These are phyloP conservation scores for Scytalidium sp. DNA, from an alignment of 2,329 filamentous ascomycete species.

Conservation along the genomic window DNA sequence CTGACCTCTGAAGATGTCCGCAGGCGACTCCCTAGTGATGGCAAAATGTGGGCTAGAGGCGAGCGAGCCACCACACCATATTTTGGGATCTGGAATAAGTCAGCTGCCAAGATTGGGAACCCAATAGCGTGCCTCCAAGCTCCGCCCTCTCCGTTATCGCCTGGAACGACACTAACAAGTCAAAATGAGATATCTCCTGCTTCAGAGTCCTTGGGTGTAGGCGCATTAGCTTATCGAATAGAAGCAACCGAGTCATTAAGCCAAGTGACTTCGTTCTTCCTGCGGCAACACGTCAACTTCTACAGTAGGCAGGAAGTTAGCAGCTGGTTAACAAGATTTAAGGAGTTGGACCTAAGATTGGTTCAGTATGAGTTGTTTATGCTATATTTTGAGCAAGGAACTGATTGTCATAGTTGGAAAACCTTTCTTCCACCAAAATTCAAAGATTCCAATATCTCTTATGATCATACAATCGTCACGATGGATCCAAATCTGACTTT, in stretches of 20 bases:
- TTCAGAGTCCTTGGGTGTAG: constrained; percentile 35
- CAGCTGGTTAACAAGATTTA: constrained; percentile 43
- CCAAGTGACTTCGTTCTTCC: constrained; percentile 41
- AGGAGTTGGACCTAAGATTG: constrained; percentile 43
- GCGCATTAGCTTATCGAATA: constrained; percentile 44
- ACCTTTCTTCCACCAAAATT: constrained; percentile 41
- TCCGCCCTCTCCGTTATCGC: too few species aligned
- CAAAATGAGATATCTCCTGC: too few species aligned
- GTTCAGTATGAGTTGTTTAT: too few species aligned
- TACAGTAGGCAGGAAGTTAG: constrained; percentile 35
- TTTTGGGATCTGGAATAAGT: not conserved
- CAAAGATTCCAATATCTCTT: constrained; percentile 28
- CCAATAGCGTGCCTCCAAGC: not conserved
- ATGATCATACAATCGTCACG: constrained; percentile 8
- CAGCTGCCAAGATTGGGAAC: not conserved
- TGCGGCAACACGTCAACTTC: constrained; percentile 40
- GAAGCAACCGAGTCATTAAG: constrained; percentile 45
- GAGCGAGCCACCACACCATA: not conserved
- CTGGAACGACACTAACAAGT: too few species aligned
- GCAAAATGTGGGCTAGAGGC: not conserved
- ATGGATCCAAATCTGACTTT: constrained; percentile 49
- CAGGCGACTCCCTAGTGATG: not conserved
- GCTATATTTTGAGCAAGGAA: too few species aligned
- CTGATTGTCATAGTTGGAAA: constrained; percentile 37
- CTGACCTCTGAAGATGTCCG: not conserved